Conservation (phyloP, 2,329 filamentous ascomycete species). For the Trichoderma gracile region DNA sequence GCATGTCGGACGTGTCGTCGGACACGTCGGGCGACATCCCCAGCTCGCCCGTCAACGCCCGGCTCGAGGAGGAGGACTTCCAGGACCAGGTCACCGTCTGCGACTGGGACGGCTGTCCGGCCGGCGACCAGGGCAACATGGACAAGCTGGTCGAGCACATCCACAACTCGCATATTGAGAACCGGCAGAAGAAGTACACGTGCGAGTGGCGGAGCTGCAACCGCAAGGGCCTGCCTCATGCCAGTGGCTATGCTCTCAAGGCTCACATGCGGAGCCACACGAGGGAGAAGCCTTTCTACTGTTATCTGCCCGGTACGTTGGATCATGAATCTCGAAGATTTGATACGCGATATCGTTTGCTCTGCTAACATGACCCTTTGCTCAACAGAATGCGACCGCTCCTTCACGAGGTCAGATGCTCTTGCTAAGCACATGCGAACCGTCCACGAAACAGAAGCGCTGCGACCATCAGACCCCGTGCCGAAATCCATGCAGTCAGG, state of each 20-base stretch:
- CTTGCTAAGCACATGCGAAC: constrained; percentile 98
- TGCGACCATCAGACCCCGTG: constrained; percentile 76
- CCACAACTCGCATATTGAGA: constrained; percentile 92
- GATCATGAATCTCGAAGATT: background rate
- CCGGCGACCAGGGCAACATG: constrained; percentile 75
- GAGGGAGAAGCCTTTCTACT: constrained; percentile 97
- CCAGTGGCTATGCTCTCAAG: constrained; percentile 91
- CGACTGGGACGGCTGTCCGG: constrained; percentile 73
- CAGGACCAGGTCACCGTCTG: constrained; percentile 78
- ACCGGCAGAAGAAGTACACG: constrained; percentile 93
- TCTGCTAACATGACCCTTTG: background rate
- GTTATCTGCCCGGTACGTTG: constrained; percentile 78
- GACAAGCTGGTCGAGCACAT: constrained; percentile 79
- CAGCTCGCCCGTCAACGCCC: constrained; percentile 65
- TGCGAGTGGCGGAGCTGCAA: constrained; percentile 94
- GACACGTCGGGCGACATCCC: constrained; percentile 87
- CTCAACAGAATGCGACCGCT: constrained; percentile 83
- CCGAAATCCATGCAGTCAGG: constrained; percentile 65
- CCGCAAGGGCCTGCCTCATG: constrained; percentile 86
- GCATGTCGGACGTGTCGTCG: constrained; percentile 74
- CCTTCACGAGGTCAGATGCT: constrained; percentile 93
- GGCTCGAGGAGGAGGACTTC: constrained; percentile 72
- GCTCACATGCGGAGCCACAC: constrained; percentile 98
- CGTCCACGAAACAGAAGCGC: constrained; percentile 92
- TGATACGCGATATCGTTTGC: background rate